Evolutionary conservation across 805 yeast genomes (phyloP), one percentile per base, ranked within the genome.

Genomic region (Candida schatavii): DNA sequence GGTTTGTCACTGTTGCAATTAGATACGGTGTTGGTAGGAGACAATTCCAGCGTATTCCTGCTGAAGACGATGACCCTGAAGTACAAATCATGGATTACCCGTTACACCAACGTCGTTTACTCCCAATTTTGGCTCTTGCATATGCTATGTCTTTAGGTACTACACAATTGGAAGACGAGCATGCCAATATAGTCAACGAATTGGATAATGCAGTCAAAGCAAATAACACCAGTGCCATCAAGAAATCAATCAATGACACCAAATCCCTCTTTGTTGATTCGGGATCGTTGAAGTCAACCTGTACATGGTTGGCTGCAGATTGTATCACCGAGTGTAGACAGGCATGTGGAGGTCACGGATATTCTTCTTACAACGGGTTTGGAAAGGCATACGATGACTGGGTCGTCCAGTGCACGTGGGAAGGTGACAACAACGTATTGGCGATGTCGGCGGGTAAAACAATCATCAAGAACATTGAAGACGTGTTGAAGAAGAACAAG

Each of bases 401-500:
- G 88, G 96, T 86, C n/a, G 97, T 90, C 31, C 97, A 90, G 68
- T 89, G 96, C 66, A 90, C 97, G 15, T 90, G 97, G 97, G 97
- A 90, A 70, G 97, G 97, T 64, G 97, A 90, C 64, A 90, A 90
- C 70, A 89, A 82, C 56, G 84, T 90, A 34, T 73, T 90, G 49
- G 85, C 89, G 2, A 80, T 88, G 64, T 83, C 88, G 41, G 79
- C 88, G 45, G 97, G 96, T 44, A 82, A 91, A 61, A 80, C 93
- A 20, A 70, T 83, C 30, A 69, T 82, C 48, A 84, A 78, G 61
- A 64, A 68, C 44, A 72, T 73, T 20, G 57, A 67, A 39, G 53
- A 56, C 5, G 51, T 62, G 4, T 48, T 66, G 27, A 63, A 67
- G 39, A 61, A 66, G 41, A 77, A 76, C 43, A 69, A 72, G 54